Evolutionary conservation across 495 filamentous ascomycete genomes (phyloP).

Genomic region (Neurospora terricola): DNA sequence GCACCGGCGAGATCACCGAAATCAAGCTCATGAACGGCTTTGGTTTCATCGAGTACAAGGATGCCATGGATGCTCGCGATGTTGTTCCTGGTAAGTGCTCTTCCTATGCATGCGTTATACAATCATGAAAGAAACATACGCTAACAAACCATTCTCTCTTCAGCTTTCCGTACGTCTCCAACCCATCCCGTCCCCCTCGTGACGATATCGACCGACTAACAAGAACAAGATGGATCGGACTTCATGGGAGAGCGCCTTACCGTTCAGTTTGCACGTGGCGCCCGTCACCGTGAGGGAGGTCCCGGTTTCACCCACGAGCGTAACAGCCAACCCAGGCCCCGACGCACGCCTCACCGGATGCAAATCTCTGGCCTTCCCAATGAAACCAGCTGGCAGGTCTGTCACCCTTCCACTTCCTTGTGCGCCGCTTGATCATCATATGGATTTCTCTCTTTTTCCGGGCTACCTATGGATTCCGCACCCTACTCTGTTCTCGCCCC

Average conservation of each 20-base stretch:
- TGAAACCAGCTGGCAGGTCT: constrained; percentile 99
- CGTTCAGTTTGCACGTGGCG: constrained; percentile 93
- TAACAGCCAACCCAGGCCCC: constrained; percentile 73
- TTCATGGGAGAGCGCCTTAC: constrained; percentile 96
- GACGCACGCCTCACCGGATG: constrained; percentile 93
- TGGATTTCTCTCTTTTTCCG: constrained; percentile 18
- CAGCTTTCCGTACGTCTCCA: constrained; percentile 47
- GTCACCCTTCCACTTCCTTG: constrained; percentile 54
- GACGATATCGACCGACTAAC: constrained; percentile 28
- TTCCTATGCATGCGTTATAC: constrained; percentile 2
- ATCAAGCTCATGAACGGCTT: constrained; percentile 99
- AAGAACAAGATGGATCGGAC: constrained; percentile 76
- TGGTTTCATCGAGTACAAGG: constrained; percentile 98
- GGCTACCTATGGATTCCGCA: not conserved
- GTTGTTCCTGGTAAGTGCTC: constrained; percentile 78
- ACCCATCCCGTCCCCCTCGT: constrained; percentile 18
- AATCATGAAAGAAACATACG: constrained; percentile 12
- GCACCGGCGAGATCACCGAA: constrained; percentile 92
- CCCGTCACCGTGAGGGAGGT: constrained; percentile 66
- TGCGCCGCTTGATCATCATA: constrained; percentile 27
- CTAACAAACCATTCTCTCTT: constrained; percentile 19
- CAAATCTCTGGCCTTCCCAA: constrained; percentile 90
- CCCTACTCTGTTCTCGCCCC: not conserved
- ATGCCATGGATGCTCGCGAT: constrained; percentile 91
- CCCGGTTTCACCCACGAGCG: constrained; percentile 58